Percentiles rank a stretch among this genome's conserved stretches.
These are phyloP conservation scores for Nicotiana obtusifolia DNA, from an alignment of 257 asterid species.

Conservation along the genomic window DNA sequence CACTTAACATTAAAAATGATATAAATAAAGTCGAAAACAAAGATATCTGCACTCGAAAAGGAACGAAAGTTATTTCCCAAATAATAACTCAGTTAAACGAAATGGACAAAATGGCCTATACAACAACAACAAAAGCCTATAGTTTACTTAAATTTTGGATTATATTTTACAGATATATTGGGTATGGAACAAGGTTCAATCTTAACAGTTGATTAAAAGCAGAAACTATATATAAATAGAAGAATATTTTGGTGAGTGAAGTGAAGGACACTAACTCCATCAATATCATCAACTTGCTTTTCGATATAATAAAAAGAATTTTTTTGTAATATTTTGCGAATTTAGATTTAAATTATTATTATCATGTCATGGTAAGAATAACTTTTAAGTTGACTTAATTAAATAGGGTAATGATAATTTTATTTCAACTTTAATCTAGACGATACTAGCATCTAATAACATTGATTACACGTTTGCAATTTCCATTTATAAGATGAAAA, in stretches of 20 bases:
- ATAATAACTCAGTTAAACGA: neutral
- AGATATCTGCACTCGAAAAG: neutral
- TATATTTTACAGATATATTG: neutral
- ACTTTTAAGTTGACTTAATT: neutral
- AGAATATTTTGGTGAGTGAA: too few species aligned
- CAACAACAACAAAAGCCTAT: neutral
- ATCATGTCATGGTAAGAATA: neutral
- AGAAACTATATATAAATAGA: too few species aligned
- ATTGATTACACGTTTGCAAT: neutral
- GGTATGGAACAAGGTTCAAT: neutral
- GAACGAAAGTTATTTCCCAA: neutral
- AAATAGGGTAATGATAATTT: neutral
- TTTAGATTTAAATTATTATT: too few species aligned
- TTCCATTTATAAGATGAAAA: neutral
- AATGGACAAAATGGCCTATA: neutral
- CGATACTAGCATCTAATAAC: neutral
- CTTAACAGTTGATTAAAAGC: neutral
- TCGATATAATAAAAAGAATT: too few species aligned
- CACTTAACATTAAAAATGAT: neutral
- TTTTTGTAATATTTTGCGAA: neutral
- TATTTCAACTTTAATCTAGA: neutral
- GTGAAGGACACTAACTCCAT: neutral
- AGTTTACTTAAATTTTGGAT: too few species aligned
- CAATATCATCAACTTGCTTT: neutral
- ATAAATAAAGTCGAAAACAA: neutral